These are phyloP conservation scores for Halteria grandinella DNA, from an alignment of 73 alveolate species.

Conservation along the genomic window DNA sequence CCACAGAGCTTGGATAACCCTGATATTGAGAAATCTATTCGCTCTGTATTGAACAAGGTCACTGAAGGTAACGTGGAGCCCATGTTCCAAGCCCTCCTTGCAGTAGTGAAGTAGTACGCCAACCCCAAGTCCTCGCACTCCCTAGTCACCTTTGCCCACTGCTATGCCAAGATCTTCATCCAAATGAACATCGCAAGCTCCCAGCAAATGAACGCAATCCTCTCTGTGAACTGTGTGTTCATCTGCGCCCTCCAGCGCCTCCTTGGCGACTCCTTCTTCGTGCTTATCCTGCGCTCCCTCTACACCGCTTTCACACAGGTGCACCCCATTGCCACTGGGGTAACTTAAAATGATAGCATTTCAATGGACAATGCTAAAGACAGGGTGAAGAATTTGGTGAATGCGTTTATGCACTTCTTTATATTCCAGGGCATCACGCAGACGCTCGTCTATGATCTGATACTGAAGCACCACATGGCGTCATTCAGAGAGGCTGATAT, in stretches of 20 bases:
- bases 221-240: slow-evolving; percentile 61
- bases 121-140: no score
- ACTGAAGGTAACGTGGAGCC: slow-evolving; percentile 57
- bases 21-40: slow-evolving; percentile 17
- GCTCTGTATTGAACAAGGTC: slow-evolving; percentile 60
- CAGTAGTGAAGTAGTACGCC: background rate
- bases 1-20: background rate
- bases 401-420: slow-evolving; percentile 66
- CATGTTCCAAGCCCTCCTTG: slow-evolving; percentile 34
- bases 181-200: background rate
- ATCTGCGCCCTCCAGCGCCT: slow-evolving; percentile 56
- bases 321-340: background rate
- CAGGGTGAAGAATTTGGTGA: slow-evolving; percentile 38
- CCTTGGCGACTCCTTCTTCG: slow-evolving; percentile 56
- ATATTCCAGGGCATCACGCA: slow-evolving; percentile 42
- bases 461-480: slow-evolving; percentile 17
- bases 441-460: slow-evolving; percentile 48
- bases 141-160: slow-evolving; percentile 14
- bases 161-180: slow-evolving; percentile 40
- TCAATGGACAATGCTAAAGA: slow-evolving; percentile 9
- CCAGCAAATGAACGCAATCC: slow-evolving; percentile 48
- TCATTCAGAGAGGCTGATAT: slow-evolving; percentile 55
- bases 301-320: slow-evolving; percentile 16
- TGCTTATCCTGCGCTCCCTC: slow-evolving; percentile 16
- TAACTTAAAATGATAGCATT: background rate